Evolutionary conservation across 139 green algal species (phyloP).

Genomic region (Deuterostichococcus epilithicus): DNA sequence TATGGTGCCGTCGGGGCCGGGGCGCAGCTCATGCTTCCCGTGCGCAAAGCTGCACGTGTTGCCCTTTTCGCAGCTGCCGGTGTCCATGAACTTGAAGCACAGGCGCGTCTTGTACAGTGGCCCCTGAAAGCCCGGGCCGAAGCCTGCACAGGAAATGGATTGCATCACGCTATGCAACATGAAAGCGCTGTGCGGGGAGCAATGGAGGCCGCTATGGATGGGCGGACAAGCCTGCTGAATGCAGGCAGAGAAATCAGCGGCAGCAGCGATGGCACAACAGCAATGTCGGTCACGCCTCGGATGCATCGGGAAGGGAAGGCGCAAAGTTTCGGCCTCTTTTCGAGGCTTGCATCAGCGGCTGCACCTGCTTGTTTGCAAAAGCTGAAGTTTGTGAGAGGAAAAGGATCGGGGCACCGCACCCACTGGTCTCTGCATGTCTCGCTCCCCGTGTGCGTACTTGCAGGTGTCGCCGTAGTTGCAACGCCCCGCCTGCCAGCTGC

Average conservation of each 20-base stretch:
- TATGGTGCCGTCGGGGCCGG: no score
- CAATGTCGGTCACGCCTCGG: not conserved
- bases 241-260: not conserved
- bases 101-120: conserved; percentile 47
- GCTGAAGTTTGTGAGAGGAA: not conserved
- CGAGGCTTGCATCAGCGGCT: not conserved
- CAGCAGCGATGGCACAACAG: not conserved
- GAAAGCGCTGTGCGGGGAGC: no score
- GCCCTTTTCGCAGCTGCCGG: conserved; percentile 32
- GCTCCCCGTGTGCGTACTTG: conserved; percentile 43
- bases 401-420: conserved; percentile 4
- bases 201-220: no score
- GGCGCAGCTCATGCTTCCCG: conserved; percentile 37
- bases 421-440: conserved; percentile 10
- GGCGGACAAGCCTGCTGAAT: not conserved
- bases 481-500: conserved; percentile 30
- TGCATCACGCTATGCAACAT: no score
- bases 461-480: conserved; percentile 48
- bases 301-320: not conserved
- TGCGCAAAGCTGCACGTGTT: conserved; percentile 41
- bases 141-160: no score
- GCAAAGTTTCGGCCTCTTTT: not conserved
- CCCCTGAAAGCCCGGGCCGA: not conserved
- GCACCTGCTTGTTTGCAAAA: no score
- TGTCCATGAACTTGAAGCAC: conserved; percentile 49